Evolutionary conservation across 2,329 filamentous ascomycete genomes (phyloP).

Genomic region (Botrytis aclada): DNA sequence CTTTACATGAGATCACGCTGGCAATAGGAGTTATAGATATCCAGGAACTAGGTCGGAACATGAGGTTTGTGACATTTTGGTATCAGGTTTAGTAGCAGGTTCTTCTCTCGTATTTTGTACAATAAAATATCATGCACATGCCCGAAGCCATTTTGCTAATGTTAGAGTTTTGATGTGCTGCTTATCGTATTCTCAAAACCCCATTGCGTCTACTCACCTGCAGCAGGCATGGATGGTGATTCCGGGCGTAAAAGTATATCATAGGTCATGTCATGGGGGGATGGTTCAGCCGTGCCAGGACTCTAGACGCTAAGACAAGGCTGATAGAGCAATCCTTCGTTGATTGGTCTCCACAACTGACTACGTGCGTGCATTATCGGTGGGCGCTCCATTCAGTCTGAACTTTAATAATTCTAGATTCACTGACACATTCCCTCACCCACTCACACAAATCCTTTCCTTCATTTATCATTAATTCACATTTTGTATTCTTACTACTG

Average conservation of each 20-base stretch:
- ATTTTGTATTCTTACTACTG: neutral
- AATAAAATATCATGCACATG: neutral
- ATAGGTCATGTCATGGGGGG: neutral
- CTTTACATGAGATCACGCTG: neutral
- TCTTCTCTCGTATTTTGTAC: neutral
- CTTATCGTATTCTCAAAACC: neutral
- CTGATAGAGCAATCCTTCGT: neutral
- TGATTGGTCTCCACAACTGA: neutral
- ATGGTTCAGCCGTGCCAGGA: neutral
- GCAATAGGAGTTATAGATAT: conserved; percentile 4
- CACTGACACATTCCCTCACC: neutral
- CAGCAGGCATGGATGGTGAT: neutral
- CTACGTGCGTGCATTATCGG: conserved; percentile 1
- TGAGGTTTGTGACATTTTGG: neutral
- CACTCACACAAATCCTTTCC: neutral
- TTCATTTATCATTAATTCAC: neutral
- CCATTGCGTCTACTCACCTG: neutral
- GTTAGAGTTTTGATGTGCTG: neutral
- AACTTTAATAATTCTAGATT: neutral
- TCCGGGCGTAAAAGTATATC: neutral
- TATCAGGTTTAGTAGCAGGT: neutral
- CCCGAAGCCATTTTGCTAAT: neutral
- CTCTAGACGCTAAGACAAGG: neutral
- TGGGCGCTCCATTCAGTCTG: neutral
- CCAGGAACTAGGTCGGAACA: neutral